phyloP scores from a whole-genome alignment of 352 stramenopile genomes.

The Peronospora destructor region DNA sequence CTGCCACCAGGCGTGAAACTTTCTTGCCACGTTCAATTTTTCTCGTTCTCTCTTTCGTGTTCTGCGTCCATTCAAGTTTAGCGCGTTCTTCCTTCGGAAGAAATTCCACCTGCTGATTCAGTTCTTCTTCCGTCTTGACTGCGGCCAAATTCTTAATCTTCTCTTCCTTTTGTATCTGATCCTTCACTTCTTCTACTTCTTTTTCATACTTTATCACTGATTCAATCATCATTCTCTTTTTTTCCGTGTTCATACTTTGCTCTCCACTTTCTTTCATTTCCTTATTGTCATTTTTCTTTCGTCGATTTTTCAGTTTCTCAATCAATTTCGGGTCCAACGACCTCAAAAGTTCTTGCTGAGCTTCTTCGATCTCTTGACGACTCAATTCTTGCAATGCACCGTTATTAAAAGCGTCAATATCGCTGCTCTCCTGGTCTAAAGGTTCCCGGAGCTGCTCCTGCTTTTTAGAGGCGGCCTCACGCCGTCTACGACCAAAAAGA shows the following conservation, averaged over 20 bases:
- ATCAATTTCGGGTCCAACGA: slow-evolving; percentile 60
- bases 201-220: slow-evolving; percentile 9
- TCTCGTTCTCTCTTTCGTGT: slow-evolving; percentile 7
- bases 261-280: neutral
- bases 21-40: slow-evolving; percentile 3
- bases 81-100: slow-evolving; percentile 60
- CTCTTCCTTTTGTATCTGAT: slow-evolving; percentile 18
- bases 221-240: neutral
- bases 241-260: neutral
- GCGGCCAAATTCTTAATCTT: slow-evolving; percentile 36
- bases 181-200: slow-evolving; percentile 1
- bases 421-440: slow-evolving; percentile 31
- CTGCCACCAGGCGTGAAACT: slow-evolving; percentile 7
- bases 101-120: slow-evolving; percentile 35
- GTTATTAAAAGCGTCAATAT: slow-evolving; percentile 59
- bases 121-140: slow-evolving; percentile 60
- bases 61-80: slow-evolving; percentile 75
- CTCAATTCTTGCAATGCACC: slow-evolving; percentile 58
- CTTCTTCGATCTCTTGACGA: slow-evolving; percentile 54
- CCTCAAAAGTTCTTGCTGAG: slow-evolving; percentile 55
- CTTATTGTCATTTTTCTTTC: slow-evolving; percentile 8
- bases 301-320: slow-evolving; percentile 52
- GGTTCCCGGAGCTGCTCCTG: slow-evolving; percentile 5
- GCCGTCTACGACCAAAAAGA: slow-evolving; percentile 57
- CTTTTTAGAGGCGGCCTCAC: slow-evolving; percentile 7